Conservation (phyloP, 768 basidiomycete species). For the Boletus tylopilopsis region DNA sequence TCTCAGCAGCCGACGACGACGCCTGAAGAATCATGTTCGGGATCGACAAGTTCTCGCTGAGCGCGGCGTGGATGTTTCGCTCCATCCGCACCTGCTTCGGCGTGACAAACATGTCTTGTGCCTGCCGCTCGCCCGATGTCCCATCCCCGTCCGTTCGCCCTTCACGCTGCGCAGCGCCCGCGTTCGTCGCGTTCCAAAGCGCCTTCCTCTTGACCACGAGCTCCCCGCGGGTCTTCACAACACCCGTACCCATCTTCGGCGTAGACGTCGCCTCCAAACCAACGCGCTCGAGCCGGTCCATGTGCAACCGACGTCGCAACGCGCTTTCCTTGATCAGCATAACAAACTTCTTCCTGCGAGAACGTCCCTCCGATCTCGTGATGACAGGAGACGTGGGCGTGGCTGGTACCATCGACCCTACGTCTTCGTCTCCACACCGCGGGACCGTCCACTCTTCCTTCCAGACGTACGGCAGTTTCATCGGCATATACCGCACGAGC, state of each 20-base stretch:
- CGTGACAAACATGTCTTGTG: background rate
- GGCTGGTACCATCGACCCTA: background rate
- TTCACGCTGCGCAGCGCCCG: background rate
- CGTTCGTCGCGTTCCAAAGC: conserved; percentile 16
- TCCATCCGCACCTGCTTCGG: conserved; percentile 11
- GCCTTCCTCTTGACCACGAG: conserved; percentile 9
- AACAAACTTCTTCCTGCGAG: conserved; percentile 16
- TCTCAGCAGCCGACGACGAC: background rate
- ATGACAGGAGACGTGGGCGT: background rate
- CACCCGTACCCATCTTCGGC: background rate
- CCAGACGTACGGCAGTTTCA: conserved; percentile 15
- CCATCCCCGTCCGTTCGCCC: background rate
- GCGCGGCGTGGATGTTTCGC: conserved; percentile 3
- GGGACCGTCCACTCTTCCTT: conserved; percentile 2
- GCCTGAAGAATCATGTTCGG: conserved; percentile 9
- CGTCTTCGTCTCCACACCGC: background rate
- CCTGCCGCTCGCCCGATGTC: background rate
- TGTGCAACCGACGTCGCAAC: conserved; percentile 14
- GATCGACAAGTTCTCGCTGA: conserved; percentile 20
- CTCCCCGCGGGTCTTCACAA: background rate
- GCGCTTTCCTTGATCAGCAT: conserved; percentile 20
- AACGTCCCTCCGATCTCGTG: background rate
- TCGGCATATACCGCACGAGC: conserved; percentile 16
- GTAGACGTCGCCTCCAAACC: background rate
- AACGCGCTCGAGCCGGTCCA: conserved; percentile 2